phyloP scores from a whole-genome alignment of 1,139 yeast genomes.

The Kurtzmaniella quercitrusa region DNA sequence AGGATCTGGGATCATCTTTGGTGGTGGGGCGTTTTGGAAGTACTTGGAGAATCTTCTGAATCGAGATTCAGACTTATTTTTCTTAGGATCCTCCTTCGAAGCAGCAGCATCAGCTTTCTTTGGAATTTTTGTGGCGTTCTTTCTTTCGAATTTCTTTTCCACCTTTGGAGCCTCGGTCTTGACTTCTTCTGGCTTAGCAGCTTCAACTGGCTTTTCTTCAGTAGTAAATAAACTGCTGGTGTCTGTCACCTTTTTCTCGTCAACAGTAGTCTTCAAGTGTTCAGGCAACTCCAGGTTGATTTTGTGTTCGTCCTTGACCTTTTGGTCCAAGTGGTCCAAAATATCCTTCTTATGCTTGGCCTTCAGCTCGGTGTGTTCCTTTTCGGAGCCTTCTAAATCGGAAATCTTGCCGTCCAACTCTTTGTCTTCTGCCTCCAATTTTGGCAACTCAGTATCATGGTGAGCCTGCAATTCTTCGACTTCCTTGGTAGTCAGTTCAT shows the following conservation, averaged over 20 bases:
- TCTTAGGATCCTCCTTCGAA: background rate
- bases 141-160: too few relatives aligned
- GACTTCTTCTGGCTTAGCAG: constrained; percentile 15
- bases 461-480: constrained; percentile 26
- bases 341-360: constrained; percentile 31
- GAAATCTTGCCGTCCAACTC: constrained; percentile 32
- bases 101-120: constrained; percentile 4
- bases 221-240: constrained; percentile 38
- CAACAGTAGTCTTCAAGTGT: constrained; percentile 43
- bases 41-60: constrained; percentile 1
- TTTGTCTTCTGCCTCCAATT: constrained; percentile 22
- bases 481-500: constrained; percentile 32
- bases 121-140: constrained; percentile 3
- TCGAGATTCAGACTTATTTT: background rate
- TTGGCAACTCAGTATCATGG: constrained; percentile 21
- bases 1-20: constrained; percentile 3
- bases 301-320: constrained; percentile 39
- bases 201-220: constrained; percentile 17
- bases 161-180: constrained; percentile 17
- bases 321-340: constrained; percentile 26
- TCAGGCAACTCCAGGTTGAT: constrained; percentile 51
- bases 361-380: constrained; percentile 26
- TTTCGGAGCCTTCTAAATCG: constrained; percentile 27
- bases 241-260: constrained; percentile 39
- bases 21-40: constrained; percentile 1